Evolutionary conservation across 805 yeast species (phyloP), one percentile per base, ranked within the genome.

Genomic region (Kodamaea laetipori): DNA sequence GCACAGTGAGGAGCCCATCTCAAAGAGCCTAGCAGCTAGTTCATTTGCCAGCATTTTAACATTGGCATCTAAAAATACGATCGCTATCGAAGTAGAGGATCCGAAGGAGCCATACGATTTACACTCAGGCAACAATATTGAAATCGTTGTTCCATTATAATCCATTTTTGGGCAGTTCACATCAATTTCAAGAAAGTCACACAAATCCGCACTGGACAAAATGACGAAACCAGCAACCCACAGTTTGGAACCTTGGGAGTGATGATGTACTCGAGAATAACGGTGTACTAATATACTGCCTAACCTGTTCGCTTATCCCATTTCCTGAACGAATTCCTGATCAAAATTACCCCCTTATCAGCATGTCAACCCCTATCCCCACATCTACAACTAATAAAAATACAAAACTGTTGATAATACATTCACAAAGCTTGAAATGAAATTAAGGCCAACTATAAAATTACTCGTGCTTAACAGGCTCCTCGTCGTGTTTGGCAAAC

Each of bases 401-500:
- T n/a, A n/a, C n/a, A n/a, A 21, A 21, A 21, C 24, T 21, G 24
- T 21, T 21, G 24, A 21, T 21, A 21, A 21, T 21, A 21, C 24
- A 21, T 21, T 8, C 24, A 21, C 24, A 21, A 21, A 21, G 8
- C 24, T 21, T 21, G 24, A 21, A 21, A 21, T 21, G 24, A 21
- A 21, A 21, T 21, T 21, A 21, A 21, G 24, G 24, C 24, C 24
- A 21, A 21, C 24, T 21, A 21, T 21, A 21, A 21, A n/a, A 21
- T 21, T 21, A 21, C 24, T 21, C 24, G 24, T 21, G 24, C 24
- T 21, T 21, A 8, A 21, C 24, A 21, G 24, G 24, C 10, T 30
- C 32, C 25, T 63, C 68, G 46, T 64, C 70, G 50, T 67, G 72
- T 52, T 74, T 74, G 49, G 77, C 80, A 64, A 78, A 75, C 61